A percentile compares a stretch with the other conserved stretches of the same genome.
Evolutionary conservation across 306 rosid species (phyloP).

Genomic region (Gynostemma pentaphyllum): DNA sequence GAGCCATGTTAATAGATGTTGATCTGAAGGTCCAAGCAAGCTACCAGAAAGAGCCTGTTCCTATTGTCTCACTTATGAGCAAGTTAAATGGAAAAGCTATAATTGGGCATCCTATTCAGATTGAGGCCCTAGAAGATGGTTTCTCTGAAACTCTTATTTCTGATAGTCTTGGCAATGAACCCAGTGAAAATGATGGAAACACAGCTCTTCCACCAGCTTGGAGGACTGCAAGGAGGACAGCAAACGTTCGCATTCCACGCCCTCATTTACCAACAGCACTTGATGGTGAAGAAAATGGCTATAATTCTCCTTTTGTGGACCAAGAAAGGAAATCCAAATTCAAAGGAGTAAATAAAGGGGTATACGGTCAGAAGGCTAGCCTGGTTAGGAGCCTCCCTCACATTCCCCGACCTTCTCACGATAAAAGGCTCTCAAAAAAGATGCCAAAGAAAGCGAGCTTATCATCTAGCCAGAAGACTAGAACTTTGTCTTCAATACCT

Average conservation of each 20-base stretch:
- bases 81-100: conserved; percentile 82
- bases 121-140: conserved; percentile 72
- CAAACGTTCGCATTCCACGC: conserved; percentile 80
- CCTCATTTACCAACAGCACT: conserved; percentile 41
- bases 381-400: conserved; percentile 30
- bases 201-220: conserved; percentile 77
- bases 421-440: conserved; percentile 48
- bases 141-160: conserved; percentile 49
- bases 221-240: conserved; percentile 98
- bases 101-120: conserved; percentile 84
- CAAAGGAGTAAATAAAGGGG: conserved; percentile 44
- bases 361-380: conserved; percentile 37
- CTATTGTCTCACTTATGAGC: conserved; percentile 84
- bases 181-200: conserved; percentile 45
- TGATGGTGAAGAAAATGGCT: conserved; percentile 42
- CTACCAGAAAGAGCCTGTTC: conserved; percentile 74
- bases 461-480: conserved; percentile 80
- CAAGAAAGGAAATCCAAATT: conserved; percentile 42
- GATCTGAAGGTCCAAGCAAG: conserved; percentile 87
- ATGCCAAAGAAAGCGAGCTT: conserved; percentile 52
- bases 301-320: conserved; percentile 31
- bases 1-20: conserved; percentile 58
- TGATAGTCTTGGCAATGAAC: conserved; percentile 45
- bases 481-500: conserved; percentile 82
- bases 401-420: conserved; percentile 25